phyloP scores from a whole-genome alignment of 2,329 filamentous ascomycete species.

The Pseudogymnoascus sp. region DNA sequence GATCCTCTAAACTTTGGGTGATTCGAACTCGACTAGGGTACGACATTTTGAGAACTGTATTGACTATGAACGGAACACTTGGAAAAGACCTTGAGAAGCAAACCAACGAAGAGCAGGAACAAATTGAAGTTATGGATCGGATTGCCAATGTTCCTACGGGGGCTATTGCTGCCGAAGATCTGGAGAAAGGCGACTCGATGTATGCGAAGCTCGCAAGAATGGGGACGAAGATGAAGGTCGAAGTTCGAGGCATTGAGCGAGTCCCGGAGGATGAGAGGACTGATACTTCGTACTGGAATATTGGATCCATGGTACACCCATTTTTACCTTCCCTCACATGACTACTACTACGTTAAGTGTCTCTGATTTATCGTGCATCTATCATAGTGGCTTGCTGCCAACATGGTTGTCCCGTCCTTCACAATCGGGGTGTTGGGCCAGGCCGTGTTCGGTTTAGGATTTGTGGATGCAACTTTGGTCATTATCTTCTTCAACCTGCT shows the following conservation, averaged over 20 bases:
- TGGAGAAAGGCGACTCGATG: slow-evolving; percentile 35
- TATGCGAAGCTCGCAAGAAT: slow-evolving; percentile 54
- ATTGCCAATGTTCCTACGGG: background rate
- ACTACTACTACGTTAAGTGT: background rate
- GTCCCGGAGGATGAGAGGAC: slow-evolving; percentile 62
- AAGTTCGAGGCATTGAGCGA: slow-evolving; percentile 67
- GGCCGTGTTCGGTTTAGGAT: slow-evolving; percentile 61
- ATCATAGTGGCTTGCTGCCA: slow-evolving; percentile 62
- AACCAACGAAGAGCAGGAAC: background rate
- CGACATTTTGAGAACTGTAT: background rate
- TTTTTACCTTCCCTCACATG: background rate
- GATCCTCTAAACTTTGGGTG: background rate
- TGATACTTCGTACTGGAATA: slow-evolving; percentile 55
- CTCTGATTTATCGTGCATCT: slow-evolving; percentile 9
- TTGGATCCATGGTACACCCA: slow-evolving; percentile 58
- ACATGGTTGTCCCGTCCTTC: slow-evolving; percentile 69
- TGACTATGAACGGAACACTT: background rate
- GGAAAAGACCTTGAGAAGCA: background rate
- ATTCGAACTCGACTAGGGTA: background rate
- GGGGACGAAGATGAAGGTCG: slow-evolving; percentile 57
- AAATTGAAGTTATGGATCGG: background rate
- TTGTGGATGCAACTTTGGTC: slow-evolving; percentile 61
- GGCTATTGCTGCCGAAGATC: background rate
- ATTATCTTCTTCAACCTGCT: slow-evolving; percentile 70
- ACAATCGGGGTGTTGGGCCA: slow-evolving; percentile 64